phyloP scores from a whole-genome alignment of 495 filamentous ascomycete species.

The Aspergillus conjunctus region DNA sequence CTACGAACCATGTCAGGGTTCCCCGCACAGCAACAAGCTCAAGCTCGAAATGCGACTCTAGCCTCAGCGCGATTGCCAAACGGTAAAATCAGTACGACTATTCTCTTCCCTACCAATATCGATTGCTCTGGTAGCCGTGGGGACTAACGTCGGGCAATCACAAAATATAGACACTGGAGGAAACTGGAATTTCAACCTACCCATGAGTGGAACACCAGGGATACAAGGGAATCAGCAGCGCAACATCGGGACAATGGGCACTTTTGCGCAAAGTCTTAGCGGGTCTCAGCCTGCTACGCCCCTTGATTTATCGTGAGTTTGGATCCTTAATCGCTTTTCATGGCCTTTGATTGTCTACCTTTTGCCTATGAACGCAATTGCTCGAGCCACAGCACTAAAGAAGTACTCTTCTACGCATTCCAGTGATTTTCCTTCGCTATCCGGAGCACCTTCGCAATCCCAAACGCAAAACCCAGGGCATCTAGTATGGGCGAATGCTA shows the following conservation, averaged over 20 bases:
- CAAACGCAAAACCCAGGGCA: constrained; percentile 59
- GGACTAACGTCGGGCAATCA: constrained; percentile 38
- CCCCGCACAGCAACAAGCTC: constrained; percentile 65
- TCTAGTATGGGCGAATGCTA: constrained; percentile 69
- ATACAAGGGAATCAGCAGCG: constrained; percentile 62
- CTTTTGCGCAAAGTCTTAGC: constrained; percentile 81
- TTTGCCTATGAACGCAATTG: constrained; percentile 11
- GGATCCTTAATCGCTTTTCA: neutral
- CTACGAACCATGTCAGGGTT: constrained; percentile 72
- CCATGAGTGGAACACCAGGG: constrained; percentile 67
- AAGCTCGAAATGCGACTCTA: constrained; percentile 58
- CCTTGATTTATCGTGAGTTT: constrained; percentile 79
- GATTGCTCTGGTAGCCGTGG: constrained; percentile 12
- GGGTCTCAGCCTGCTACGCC: constrained; percentile 74
- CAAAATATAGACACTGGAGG: constrained; percentile 59
- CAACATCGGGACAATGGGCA: constrained; percentile 61
- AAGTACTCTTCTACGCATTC: constrained; percentile 15
- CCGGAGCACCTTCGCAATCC: constrained; percentile 67
- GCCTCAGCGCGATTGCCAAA: constrained; percentile 72
- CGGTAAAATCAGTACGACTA: constrained; percentile 68
- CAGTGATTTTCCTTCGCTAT: constrained; percentile 85
- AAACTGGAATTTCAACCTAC: constrained; percentile 76
- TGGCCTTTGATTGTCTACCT: constrained; percentile 7
- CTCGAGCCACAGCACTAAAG: constrained; percentile 23
- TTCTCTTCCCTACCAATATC: constrained; percentile 9